These are phyloP conservation scores for Penicillium sp. DNA, from an alignment of 2,329 filamentous ascomycete species.

Conservation along the genomic window DNA sequence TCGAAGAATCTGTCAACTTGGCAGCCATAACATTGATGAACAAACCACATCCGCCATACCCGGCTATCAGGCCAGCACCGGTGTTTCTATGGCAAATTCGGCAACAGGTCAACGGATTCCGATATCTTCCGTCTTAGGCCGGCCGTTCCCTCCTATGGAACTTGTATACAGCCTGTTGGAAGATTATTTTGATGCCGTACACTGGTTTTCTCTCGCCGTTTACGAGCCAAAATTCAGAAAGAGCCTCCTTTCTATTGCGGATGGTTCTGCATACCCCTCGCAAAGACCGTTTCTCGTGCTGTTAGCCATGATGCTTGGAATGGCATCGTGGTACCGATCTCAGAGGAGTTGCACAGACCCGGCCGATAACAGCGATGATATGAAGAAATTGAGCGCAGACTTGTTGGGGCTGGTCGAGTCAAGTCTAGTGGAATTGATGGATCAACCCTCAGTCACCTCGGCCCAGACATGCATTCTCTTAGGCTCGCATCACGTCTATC, in stretches of 20 bases:
- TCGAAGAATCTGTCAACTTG: conserved; percentile 30
- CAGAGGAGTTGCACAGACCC: conserved; percentile 19
- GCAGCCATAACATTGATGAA: conserved; percentile 27
- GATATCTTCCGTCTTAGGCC: conserved; percentile 28
- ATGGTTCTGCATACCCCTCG: conserved; percentile 33
- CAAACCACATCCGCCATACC: conserved; percentile 37
- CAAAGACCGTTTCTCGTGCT: conserved; percentile 40
- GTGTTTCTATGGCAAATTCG: conserved; percentile 4
- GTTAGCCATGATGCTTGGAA: conserved; percentile 37
- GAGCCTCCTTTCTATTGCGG: conserved; percentile 30
- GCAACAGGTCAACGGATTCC: conserved; percentile 20
- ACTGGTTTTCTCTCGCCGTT: conserved; percentile 47
- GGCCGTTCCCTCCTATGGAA: conserved; percentile 29
- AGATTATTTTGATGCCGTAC: conserved; percentile 43
- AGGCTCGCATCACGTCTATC: conserved; percentile 44
- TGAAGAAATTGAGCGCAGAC: conserved; percentile 15
- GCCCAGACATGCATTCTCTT: conserved; percentile 42
- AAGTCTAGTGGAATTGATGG: conserved; percentile 42
- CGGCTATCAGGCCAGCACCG: conserved; percentile 23
- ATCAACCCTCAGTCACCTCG: conserved; percentile 37
- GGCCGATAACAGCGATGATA: conserved; percentile 6
- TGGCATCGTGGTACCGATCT: conserved; percentile 41
- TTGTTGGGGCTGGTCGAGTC: conserved; percentile 29
- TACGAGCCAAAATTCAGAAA: conserved; percentile 43
- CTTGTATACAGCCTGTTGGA: conserved; percentile 36